These are phyloP conservation scores for Calonectria fujianensis DNA, from an alignment of 2,329 filamentous ascomycete genomes.

Conservation along the genomic window DNA sequence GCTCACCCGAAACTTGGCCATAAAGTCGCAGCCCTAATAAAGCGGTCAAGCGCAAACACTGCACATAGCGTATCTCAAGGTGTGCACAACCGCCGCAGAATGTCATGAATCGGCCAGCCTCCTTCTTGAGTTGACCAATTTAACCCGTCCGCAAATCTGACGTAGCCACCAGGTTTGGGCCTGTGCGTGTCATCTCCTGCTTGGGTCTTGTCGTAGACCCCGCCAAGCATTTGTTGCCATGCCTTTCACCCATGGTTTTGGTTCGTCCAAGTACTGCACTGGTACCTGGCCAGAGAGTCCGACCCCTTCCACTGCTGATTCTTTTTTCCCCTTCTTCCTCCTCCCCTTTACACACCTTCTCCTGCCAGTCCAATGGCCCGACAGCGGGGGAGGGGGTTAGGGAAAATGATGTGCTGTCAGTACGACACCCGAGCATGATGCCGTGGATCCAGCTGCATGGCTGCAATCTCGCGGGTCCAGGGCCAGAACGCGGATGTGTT, in stretches of 20 bases:
- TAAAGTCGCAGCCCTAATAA: constrained; percentile 32
- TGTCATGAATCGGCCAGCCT: constrained; percentile 36
- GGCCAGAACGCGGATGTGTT: constrained; percentile 18
- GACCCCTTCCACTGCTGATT: not conserved
- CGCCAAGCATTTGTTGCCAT: constrained; percentile 22
- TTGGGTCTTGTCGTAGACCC: constrained; percentile 34
- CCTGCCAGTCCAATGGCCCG: constrained; percentile 24
- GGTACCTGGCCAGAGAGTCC: constrained; percentile 14
- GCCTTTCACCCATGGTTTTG: constrained; percentile 17
- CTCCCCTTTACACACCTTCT: not conserved
- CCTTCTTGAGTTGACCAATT: constrained; percentile 29
- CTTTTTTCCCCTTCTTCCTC: constrained; percentile 6
- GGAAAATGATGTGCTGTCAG: constrained; percentile 53
- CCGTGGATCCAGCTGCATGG: constrained; percentile 54
- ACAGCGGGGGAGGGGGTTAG: constrained; percentile 23
- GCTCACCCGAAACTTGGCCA: constrained; percentile 25
- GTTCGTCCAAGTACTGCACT: constrained; percentile 12
- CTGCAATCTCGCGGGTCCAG: constrained; percentile 48
- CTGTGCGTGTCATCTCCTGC: constrained; percentile 40
- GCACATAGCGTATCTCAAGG: constrained; percentile 31
- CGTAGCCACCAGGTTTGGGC: constrained; percentile 31
- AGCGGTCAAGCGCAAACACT: constrained; percentile 37
- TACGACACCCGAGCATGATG: constrained; percentile 48
- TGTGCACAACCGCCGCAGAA: constrained; percentile 24
- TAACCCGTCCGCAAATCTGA: constrained; percentile 32